Conservation (phyloP, 108 stramenopile genomes). For the Skeletonema marinoi region DNA sequence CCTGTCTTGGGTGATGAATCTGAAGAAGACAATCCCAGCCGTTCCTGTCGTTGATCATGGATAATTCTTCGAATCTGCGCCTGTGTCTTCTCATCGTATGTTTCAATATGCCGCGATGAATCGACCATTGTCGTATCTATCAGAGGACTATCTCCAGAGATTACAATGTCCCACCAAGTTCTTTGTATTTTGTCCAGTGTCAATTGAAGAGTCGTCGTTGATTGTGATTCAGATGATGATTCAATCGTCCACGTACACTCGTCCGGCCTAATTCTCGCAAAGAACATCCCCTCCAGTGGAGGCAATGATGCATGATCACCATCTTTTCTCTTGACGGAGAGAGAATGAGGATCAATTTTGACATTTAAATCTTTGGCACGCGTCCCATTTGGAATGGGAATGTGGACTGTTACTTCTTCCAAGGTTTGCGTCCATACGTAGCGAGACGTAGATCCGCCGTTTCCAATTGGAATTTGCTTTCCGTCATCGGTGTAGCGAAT, state of each 20-base stretch:
- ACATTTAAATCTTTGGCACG: conserved; percentile 78
- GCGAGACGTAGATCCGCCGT: conserved; percentile 79
- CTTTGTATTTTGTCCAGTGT: conserved; percentile 68
- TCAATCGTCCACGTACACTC: conserved; percentile 86
- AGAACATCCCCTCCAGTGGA: conserved; percentile 64
- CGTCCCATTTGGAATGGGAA: conserved; percentile 60
- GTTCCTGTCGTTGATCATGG: conserved; percentile 80
- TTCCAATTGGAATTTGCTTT: conserved; percentile 84
- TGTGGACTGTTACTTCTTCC: conserved; percentile 76
- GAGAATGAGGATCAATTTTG: conserved; percentile 47
- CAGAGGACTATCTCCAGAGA: conserved; percentile 63
- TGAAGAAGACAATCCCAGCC: conserved; percentile 48
- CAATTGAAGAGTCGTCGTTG: conserved; percentile 37
- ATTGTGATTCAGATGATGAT: conserved; percentile 40
- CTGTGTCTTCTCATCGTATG: conserved; percentile 86
- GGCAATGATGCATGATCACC: conserved; percentile 20
- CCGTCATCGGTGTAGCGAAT: conserved; percentile 80
- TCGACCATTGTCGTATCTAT: conserved; percentile 84
- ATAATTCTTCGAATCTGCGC: conserved; percentile 78
- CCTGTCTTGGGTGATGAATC: not conserved
- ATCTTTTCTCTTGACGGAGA: conserved; percentile 48
- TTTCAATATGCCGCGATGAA: conserved; percentile 66
- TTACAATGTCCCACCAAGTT: conserved; percentile 78
- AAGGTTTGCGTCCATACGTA: conserved; percentile 91
- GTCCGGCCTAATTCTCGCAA: conserved; percentile 57